phyloP scores from a whole-genome alignment of 192 early-diverging fungal species.

The Backusella tuberculispora region DNA sequence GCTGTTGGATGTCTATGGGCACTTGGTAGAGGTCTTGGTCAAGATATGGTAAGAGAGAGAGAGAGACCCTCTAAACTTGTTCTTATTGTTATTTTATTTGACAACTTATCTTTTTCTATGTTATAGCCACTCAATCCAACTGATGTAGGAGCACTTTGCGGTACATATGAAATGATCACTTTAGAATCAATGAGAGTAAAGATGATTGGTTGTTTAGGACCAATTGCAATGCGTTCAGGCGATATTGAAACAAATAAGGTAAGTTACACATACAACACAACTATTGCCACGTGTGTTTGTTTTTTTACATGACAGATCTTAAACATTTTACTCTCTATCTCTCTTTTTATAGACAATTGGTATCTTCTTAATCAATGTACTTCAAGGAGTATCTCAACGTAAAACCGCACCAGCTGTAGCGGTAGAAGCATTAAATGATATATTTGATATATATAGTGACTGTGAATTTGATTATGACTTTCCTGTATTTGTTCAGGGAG shows the following conservation, averaged over 20 bases:
- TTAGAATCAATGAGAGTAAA: slow-evolving; percentile 65
- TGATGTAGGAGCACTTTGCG: slow-evolving; percentile 50
- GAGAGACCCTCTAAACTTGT: too few species aligned
- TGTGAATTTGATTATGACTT: slow-evolving; percentile 79
- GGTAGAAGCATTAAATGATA: slow-evolving; percentile 80
- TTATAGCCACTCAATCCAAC: slow-evolving; percentile 45
- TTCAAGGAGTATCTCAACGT: slow-evolving; percentile 41
- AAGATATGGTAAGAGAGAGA: slow-evolving; percentile 50
- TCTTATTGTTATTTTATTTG: too few species aligned
- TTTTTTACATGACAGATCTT: neutral
- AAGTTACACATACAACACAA: slow-evolving; percentile 18
- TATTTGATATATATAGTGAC: slow-evolving; percentile 92
- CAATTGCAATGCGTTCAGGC: slow-evolving; percentile 72
- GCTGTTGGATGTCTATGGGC: slow-evolving; percentile 80
- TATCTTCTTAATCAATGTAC: slow-evolving; percentile 61
- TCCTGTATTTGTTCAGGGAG: slow-evolving; percentile 79
- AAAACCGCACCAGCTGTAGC: slow-evolving; percentile 46
- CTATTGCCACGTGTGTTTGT: neutral
- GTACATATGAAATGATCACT: slow-evolving; percentile 45
- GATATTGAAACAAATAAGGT: slow-evolving; percentile 69
- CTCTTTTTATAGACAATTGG: slow-evolving; percentile 57
- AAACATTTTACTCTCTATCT: neutral
- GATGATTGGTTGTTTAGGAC: slow-evolving; percentile 73
- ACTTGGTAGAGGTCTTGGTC: slow-evolving; percentile 66
- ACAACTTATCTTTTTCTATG: too few species aligned